Conservation (phyloP, 2,329 filamentous ascomycete genomes). For the Cercospora zeina region DNA sequence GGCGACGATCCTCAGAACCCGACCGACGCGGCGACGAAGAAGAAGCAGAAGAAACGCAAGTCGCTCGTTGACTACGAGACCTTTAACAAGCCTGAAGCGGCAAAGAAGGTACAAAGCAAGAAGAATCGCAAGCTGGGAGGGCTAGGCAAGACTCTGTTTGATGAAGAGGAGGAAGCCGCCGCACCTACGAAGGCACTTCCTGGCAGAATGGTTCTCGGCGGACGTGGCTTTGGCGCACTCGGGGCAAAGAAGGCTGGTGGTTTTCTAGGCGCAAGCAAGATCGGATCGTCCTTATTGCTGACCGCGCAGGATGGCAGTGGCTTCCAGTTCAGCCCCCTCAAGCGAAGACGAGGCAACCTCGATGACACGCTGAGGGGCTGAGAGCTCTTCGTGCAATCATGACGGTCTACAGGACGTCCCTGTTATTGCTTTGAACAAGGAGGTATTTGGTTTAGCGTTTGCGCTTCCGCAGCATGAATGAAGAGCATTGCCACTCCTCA, state of each 20-base stretch:
- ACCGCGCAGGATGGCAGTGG: conserved; percentile 41
- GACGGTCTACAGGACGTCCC: conserved; percentile 18
- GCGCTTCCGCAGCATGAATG: background rate
- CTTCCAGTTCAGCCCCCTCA: conserved; percentile 43
- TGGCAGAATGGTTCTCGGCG: conserved; percentile 35
- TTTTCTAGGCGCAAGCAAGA: conserved; percentile 31
- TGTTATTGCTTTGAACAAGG: conserved; percentile 3
- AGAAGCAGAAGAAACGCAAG: conserved; percentile 46
- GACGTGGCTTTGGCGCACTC: conserved; percentile 38
- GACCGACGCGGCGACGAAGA: conserved; percentile 42
- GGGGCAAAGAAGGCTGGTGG: conserved; percentile 36
- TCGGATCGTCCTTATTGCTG: conserved; percentile 34
- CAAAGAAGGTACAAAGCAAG: conserved; percentile 36
- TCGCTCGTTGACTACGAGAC: conserved; percentile 50
- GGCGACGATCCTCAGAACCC: conserved; percentile 39
- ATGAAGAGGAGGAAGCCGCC: conserved; percentile 42
- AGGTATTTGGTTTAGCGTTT: background rate
- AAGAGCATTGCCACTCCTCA: conserved; percentile 4
- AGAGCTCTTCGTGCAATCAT: conserved; percentile 12
- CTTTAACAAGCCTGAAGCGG: conserved; percentile 39
- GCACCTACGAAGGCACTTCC: conserved; percentile 33
- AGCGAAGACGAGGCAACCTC: conserved; percentile 37
- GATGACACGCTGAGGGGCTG: conserved; percentile 40
- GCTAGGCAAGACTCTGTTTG: conserved; percentile 43
- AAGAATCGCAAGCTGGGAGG: conserved; percentile 44